A percentile compares a stretch with the other conserved stretches of the same genome.
Evolutionary conservation across 2,329 filamentous ascomycete genomes (phyloP).

Genomic region (Monilinia fructicola): DNA sequence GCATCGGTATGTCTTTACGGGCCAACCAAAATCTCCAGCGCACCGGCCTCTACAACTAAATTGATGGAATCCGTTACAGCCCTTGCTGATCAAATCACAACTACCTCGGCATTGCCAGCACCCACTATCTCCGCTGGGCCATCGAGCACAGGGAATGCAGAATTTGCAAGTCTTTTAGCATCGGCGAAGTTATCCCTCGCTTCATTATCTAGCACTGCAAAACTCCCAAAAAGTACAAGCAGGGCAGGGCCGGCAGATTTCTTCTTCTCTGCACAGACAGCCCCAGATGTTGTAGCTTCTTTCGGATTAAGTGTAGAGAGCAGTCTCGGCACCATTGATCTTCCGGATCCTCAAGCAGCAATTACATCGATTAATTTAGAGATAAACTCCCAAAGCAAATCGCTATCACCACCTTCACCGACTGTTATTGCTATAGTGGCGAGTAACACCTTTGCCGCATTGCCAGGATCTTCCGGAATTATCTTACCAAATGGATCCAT

Average conservation of each 20-base stretch:
- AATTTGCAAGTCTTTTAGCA: background rate
- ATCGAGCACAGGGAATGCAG: constrained; percentile 3
- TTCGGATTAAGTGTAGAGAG: background rate
- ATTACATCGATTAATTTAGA: background rate
- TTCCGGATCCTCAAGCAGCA: background rate
- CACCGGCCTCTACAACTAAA: background rate
- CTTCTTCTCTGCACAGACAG: background rate
- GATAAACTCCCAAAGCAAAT: constrained; percentile 4
- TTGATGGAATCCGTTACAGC: background rate
- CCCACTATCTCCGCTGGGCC: constrained; percentile 1
- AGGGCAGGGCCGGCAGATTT: too few relatives aligned
- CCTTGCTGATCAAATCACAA: constrained; percentile 4
- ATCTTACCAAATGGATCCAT: constrained; percentile 27
- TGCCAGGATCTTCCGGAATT: constrained; percentile 25
- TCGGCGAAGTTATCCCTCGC: constrained; percentile 4
- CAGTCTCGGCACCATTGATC: background rate
- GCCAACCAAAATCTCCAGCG: background rate
- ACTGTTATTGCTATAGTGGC: constrained; percentile 24
- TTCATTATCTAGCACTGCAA: constrained; percentile 7
- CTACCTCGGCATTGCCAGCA: background rate
- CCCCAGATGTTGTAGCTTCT: background rate
- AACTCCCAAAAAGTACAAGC: background rate
- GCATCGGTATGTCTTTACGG: constrained; percentile 23
- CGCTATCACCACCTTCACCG: constrained; percentile 15
- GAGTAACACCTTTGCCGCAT: constrained; percentile 24